Conservation (phyloP, 371 early-diverging fungal genomes). For the Lichtheimia corymbifera region DNA sequence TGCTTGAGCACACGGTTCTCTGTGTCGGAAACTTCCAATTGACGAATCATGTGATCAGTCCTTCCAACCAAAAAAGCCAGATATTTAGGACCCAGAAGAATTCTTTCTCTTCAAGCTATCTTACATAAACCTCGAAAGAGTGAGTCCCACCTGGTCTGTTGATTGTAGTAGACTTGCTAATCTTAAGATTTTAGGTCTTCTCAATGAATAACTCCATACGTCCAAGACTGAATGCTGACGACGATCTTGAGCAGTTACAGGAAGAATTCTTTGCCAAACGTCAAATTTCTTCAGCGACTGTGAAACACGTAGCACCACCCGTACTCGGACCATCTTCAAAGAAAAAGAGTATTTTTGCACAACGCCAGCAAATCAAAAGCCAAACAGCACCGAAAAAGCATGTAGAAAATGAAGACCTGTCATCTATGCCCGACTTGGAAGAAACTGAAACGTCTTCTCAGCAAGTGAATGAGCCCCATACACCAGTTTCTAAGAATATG, state of each 20-base stretch:
- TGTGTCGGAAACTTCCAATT: no score
- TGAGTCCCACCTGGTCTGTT: no score
- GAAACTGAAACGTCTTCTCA: constrained; percentile 6
- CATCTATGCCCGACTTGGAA: constrained; percentile 20
- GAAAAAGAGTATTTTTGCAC: constrained; percentile 44
- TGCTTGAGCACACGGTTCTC: no score
- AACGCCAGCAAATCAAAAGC: constrained; percentile 23
- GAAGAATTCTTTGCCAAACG: constrained; percentile 51
- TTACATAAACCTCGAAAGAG: no score
- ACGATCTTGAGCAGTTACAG: constrained; percentile 60
- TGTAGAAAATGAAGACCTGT: constrained; percentile 11
- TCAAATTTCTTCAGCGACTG: constrained; percentile 51
- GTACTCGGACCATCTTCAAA: constrained; percentile 14
- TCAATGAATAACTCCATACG: constrained; percentile 25
- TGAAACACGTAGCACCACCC: constrained; percentile 28
- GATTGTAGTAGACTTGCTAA: no score
- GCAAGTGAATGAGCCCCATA: constrained; percentile 20
- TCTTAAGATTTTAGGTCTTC: no score
- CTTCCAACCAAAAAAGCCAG: no score
- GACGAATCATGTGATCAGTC: no score
- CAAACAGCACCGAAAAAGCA: neutral
- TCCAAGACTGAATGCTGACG: constrained; percentile 14
- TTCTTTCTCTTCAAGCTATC: no score
- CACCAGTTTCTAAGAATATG: constrained; percentile 42
- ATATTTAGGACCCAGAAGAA: no score